Percentiles rank a stretch among this genome's conserved stretches.
These are phyloP conservation scores for Chlamydomonas applanata DNA, from an alignment of 139 green algal species.

Conservation along the genomic window DNA sequence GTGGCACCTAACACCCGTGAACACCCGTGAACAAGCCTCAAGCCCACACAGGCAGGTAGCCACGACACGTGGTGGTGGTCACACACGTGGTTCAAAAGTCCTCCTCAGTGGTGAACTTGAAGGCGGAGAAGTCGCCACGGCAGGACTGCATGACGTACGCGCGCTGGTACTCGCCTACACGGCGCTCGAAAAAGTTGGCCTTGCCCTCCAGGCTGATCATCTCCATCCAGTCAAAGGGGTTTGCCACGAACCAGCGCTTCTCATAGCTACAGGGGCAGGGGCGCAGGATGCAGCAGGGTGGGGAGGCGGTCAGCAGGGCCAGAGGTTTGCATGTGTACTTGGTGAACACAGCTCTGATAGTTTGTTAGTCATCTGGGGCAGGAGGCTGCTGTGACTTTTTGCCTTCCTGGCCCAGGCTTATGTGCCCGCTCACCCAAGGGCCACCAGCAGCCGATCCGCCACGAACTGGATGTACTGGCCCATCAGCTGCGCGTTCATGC, in stretches of 20 bases:
- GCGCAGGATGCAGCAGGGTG: neutral
- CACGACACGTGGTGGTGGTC: too few species aligned
- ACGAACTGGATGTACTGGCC: constrained; percentile 92
- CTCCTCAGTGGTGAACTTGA: constrained; percentile 12
- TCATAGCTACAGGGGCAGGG: neutral
- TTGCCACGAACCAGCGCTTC: constrained; percentile 78
- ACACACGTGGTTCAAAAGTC: constrained; percentile 19
- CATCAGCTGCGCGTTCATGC: constrained; percentile 88
- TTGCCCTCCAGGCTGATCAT: constrained; percentile 85
- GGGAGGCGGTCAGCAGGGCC: neutral
- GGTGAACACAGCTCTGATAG: neutral
- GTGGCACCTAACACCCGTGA: too few species aligned
- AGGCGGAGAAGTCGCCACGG: neutral
- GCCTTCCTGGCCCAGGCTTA: neutral
- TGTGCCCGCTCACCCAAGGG: constrained; percentile 56
- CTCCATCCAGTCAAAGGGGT: constrained; percentile 98
- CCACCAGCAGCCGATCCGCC: constrained; percentile 91
- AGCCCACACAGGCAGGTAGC: too few species aligned
- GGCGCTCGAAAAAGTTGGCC: constrained; percentile 97
- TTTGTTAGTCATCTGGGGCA: neutral
- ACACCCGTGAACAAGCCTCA: too few species aligned
- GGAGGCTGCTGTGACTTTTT: neutral
- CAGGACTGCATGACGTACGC: neutral
- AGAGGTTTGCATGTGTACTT: neutral
- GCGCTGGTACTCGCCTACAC: constrained; percentile 92